Base-by-base conservation (phyloP, 495 filamentous ascomycete genomes). In the Podospora bellae-mahoneyi region DNA sequence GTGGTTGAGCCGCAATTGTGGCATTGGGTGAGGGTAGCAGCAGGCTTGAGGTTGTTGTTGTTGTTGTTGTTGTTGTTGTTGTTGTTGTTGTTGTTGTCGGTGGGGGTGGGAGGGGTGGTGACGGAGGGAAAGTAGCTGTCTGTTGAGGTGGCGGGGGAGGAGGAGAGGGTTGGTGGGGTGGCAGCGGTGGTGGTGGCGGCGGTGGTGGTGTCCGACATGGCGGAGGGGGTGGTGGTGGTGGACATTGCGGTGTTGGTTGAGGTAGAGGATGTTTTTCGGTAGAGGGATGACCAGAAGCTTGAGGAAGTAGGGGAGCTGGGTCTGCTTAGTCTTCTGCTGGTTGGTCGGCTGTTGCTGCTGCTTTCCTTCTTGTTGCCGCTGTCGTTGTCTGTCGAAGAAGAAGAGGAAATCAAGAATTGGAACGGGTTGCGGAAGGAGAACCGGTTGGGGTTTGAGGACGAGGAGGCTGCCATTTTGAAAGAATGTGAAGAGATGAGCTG, bases 361-460 rank as follows among this genome's bases (percentile, higher is more conserved):
- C 9, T 34, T n/a, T 39, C 19, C 15, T 27, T n/a, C 19, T 28
- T 20, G 32, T 63, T 23, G 30, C 1, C 16, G 61, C 5, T 15
- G 20, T 39, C 6, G n/a, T 63, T 48, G 32, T 7, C 28, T 23
- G 28, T 15, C 2, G 18, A 15, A 3, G 19, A 19, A 60, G 23
- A 23, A 23, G 23, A 23, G 23, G 23, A 23, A 26, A 32, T 18
- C 0, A 63, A 63, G 32, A 63, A 63, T 1, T 28, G 60, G 9
- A 63, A 63, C 5, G 61, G 61, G 32, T 63, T 63, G 27, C 30
- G 27, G 32, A 63, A 20, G 27, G 61, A 19, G 32, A 63, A 63
- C 1, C 59, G 59, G 16, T 27, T 32, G 9, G 39, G 7, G 39
- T 48, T 48, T 15, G 55, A 20, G 18, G 55, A 58, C 18, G 55